These are phyloP conservation scores for Cladobotryum protrusum DNA, from an alignment of 2,329 filamentous ascomycete genomes.

Conservation along the genomic window DNA sequence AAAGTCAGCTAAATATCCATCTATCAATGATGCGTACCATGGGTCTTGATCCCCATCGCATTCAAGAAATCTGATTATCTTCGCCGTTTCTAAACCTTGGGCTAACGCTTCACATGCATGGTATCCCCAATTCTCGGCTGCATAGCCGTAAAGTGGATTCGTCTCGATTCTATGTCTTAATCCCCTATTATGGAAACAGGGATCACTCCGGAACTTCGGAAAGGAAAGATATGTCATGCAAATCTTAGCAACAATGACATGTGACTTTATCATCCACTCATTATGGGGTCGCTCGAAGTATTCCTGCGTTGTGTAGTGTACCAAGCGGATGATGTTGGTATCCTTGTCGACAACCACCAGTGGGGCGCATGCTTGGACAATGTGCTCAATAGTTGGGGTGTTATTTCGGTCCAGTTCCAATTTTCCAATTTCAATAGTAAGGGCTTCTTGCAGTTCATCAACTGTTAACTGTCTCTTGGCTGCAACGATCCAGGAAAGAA, in stretches of 20 bases:
- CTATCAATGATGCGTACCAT: no score
- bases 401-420: constrained; percentile 18
- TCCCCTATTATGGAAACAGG: no score
- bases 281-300: constrained; percentile 34
- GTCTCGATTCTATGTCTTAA: no score
- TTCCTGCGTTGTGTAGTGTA: constrained; percentile 41
- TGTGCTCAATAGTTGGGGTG: constrained; percentile 25
- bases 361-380: constrained; percentile 35
- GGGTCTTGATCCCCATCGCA: no score
- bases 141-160: no score
- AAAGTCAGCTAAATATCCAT: no score
- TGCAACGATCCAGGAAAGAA: no score
- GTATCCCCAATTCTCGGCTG: no score
- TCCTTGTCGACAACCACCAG: constrained; percentile 35
- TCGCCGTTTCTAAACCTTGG: no score
- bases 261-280: constrained; percentile 26
- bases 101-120: no score
- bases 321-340: constrained; percentile 32
- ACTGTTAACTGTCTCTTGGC: constrained; percentile 28
- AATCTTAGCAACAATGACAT: constrained; percentile 21
- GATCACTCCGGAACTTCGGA: no score
- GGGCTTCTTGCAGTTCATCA: constrained; percentile 35
- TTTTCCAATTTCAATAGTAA: constrained; percentile 30
- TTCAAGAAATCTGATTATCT: no score
- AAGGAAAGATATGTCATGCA: constrained; percentile 33